Evolutionary conservation across 306 rosid species (phyloP).

Genomic region (Canavalia ensiformis): DNA sequence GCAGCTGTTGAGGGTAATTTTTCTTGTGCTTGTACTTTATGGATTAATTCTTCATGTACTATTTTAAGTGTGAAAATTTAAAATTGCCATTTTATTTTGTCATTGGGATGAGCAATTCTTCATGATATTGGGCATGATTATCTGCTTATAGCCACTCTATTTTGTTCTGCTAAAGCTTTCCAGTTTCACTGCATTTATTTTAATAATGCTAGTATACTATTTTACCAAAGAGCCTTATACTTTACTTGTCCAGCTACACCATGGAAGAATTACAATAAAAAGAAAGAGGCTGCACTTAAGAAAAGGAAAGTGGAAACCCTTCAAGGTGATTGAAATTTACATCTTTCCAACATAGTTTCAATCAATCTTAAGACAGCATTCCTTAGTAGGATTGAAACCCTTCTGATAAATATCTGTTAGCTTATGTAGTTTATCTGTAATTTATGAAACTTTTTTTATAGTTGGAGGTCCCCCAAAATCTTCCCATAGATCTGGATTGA

Average conservation of each 20-base stretch:
- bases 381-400: constrained; percentile 33
- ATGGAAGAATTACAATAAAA: constrained; percentile 73
- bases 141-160: constrained; percentile 39
- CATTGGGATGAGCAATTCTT: constrained; percentile 26
- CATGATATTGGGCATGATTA: constrained; percentile 36
- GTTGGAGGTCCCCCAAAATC: constrained; percentile 73
- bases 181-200: constrained; percentile 31
- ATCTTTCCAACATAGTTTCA: constrained; percentile 37
- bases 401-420: constrained; percentile 34
- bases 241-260: constrained; percentile 71
- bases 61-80: constrained; percentile 13
- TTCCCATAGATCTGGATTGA: constrained; percentile 63
- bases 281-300: constrained; percentile 83
- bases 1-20: constrained; percentile 81
- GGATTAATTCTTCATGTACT: constrained; percentile 1
- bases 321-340: constrained; percentile 70
- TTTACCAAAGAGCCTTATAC: constrained; percentile 46
- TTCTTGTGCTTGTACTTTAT: constrained; percentile 34
- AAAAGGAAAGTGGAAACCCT: constrained; percentile 79
- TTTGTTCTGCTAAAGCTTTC: constrained; percentile 47
- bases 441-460: constrained; percentile 45
- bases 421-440: constrained; percentile 32
- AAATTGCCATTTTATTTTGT: constrained; percentile 30
- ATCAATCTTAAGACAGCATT: constrained; percentile 30
- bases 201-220: constrained; percentile 27